Evolutionary conservation across 2,329 filamentous ascomycete species (phyloP), one percentile per base, ranked within the genome.

Genomic region (Chaetomiaceae sp.): DNA sequence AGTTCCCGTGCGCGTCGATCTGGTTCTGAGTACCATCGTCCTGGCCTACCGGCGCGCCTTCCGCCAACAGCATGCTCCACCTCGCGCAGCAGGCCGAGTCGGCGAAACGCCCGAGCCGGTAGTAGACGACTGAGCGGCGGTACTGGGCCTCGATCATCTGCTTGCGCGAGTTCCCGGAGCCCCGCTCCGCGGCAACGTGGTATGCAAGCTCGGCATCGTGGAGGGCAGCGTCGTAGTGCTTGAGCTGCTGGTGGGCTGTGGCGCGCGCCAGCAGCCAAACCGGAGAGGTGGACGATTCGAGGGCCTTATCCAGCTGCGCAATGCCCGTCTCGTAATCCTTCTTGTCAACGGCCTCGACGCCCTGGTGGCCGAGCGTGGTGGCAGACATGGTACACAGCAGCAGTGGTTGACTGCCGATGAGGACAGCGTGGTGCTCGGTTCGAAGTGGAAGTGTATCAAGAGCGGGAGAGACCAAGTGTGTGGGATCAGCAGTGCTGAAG

Each of bases 221-320:
- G 36, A 93, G 76, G 1, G 88, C 86, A 18, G 77, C 73, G 2
- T 79, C 70, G 46, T 79, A 74, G 41, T 80, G 70, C 54, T 72
- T 72, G 2, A 76, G 72, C 49, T 86, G 78, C 40, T 87, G 76
- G 61, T 89, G 83, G 32, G 88, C 88, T 34, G 83, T 88, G 4
- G 88, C 86, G 17, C 91, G 87, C 55, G 85, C 81, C 52, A 93
- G 79, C 52, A 91, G 84, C 78, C 93, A 96, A 39, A 77, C 68
- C 1, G 88, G 85, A 3, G 86, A 88, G 32, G 71, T 71, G 0
- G 83, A 81, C 11, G 73, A 73, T 50, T 79, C 68, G 27, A 95
- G 71, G 6, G 87, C 88, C 32, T 70, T 65, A 7, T 84, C 84
- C 53, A 85, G 84, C 57, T 82, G 76, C 29, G 70, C 63, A 56